phyloP scores from a whole-genome alignment of 768 basidiomycete genomes.

The Podaxis sp. region DNA sequence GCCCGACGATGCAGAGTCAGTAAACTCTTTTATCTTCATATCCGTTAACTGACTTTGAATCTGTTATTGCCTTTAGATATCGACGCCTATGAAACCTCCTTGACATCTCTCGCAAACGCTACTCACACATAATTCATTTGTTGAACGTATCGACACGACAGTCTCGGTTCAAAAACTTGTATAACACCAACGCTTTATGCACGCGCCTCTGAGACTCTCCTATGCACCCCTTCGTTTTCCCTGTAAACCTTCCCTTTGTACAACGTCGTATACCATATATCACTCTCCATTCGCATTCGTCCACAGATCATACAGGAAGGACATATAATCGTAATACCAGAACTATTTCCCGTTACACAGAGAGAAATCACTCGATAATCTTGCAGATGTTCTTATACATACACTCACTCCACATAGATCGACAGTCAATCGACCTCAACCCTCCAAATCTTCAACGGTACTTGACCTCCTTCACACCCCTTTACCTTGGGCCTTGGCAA shows the following conservation, averaged over 20 bases:
- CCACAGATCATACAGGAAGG: background rate
- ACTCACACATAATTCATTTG: background rate
- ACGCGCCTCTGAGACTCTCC: background rate
- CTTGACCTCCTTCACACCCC: slow-evolving; percentile 31
- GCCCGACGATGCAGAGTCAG: slow-evolving; percentile 10
- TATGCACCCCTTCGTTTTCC: background rate
- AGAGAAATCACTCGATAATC: background rate
- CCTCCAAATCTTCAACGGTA: slow-evolving; percentile 35
- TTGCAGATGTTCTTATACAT: background rate
- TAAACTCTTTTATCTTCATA: background rate
- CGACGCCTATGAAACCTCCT: slow-evolving; percentile 8
- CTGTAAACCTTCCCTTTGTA: background rate
- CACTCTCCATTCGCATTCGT: background rate
- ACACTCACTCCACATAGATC: background rate
- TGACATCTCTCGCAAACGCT: slow-evolving; percentile 3
- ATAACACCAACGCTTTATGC: background rate
- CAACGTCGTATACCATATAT: background rate
- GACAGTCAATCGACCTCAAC: slow-evolving; percentile 20
- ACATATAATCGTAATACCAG: background rate
- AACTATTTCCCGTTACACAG: background rate
- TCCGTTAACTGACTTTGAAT: background rate
- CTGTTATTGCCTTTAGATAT: background rate
- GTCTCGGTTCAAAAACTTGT: background rate
- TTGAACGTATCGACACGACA: background rate
- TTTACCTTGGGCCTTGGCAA: slow-evolving; percentile 40